Evolutionary conservation across 306 rosid species (phyloP).

Genomic region (Prinsepia uniflora): DNA sequence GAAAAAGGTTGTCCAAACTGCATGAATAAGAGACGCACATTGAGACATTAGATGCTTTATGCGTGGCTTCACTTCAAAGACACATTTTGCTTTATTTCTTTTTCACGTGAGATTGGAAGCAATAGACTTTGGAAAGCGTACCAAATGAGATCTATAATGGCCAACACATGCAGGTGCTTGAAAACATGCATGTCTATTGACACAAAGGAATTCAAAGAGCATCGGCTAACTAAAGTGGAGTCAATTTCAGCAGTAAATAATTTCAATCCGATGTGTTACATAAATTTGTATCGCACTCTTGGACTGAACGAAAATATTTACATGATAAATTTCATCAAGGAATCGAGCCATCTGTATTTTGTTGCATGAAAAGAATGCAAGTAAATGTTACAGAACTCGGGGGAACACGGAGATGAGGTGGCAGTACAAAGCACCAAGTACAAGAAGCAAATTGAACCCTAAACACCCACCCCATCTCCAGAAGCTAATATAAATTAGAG

Average conservation of each 20-base stretch:
- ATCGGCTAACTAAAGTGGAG: neutral
- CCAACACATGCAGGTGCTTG: neutral
- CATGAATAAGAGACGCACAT: neutral
- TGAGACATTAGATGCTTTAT: neutral
- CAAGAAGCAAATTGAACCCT: conserved; percentile 11
- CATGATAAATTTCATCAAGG: conserved; percentile 26
- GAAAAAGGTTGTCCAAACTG: neutral
- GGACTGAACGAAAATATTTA: conserved; percentile 25
- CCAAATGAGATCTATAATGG: neutral
- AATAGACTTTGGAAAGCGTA: neutral
- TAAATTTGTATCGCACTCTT: conserved; percentile 29
- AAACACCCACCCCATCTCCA: conserved; percentile 12
- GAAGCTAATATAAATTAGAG: conserved; percentile 45
- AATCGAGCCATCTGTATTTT: conserved; percentile 28
- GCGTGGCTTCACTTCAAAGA: neutral
- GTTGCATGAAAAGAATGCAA: conserved; percentile 25
- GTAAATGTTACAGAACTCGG: conserved; percentile 12
- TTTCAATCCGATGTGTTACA: neutral
- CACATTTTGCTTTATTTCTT: neutral
- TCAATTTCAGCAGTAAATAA: neutral
- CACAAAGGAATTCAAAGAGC: no score
- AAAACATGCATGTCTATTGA: neutral
- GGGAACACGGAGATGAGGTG: conserved; percentile 5
- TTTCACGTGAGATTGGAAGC: neutral
- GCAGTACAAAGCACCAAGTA: conserved; percentile 13